Evolutionary conservation across 495 filamentous ascomycete species (phyloP).

Genomic region (Hypoxylon cercidicola): DNA sequence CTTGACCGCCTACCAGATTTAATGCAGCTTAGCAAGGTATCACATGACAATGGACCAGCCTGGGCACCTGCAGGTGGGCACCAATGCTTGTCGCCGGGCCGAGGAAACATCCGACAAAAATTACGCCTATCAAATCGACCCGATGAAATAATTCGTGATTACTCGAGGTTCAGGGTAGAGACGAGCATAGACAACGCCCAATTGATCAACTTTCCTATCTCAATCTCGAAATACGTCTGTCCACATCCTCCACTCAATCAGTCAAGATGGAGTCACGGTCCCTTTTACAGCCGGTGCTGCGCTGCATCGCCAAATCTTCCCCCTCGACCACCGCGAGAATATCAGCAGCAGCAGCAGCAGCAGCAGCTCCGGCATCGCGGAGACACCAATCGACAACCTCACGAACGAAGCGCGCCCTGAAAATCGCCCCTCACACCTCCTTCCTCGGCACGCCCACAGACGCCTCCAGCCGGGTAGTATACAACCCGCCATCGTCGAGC

Average conservation of each 20-base stretch:
- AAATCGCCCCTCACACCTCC: constrained; percentile 76
- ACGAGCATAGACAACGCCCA: constrained; percentile 1
- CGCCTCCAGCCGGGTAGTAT: constrained; percentile 75
- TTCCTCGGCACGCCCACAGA: constrained; percentile 62
- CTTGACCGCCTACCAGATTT: not conserved
- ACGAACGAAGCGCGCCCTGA: constrained; percentile 76
- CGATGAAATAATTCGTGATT: constrained; percentile 17
- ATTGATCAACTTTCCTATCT: not conserved
- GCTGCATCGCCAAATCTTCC: constrained; percentile 35
- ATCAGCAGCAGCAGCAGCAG: constrained; percentile 69
- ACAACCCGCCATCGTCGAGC: constrained; percentile 90
- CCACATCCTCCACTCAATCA: not conserved
- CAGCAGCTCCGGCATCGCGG: constrained; percentile 66
- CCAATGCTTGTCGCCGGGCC: constrained; percentile 21
- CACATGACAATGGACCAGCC: constrained; percentile 12
- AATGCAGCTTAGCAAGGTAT: not conserved
- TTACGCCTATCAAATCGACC: constrained; percentile 9
- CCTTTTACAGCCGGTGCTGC: constrained; percentile 42
- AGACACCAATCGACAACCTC: constrained; percentile 75
- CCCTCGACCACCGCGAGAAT: constrained; percentile 64
- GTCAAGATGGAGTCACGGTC: constrained; percentile 44
- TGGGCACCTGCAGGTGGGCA: no score
- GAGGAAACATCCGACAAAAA: constrained; percentile 35
- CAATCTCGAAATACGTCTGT: not conserved
- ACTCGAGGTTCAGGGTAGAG: constrained; percentile 6